A percentile compares a stretch with the other conserved stretches of the same genome.
Evolutionary conservation across 495 filamentous ascomycete genomes (phyloP).

Genomic region (Penicillium longicatenatum): DNA sequence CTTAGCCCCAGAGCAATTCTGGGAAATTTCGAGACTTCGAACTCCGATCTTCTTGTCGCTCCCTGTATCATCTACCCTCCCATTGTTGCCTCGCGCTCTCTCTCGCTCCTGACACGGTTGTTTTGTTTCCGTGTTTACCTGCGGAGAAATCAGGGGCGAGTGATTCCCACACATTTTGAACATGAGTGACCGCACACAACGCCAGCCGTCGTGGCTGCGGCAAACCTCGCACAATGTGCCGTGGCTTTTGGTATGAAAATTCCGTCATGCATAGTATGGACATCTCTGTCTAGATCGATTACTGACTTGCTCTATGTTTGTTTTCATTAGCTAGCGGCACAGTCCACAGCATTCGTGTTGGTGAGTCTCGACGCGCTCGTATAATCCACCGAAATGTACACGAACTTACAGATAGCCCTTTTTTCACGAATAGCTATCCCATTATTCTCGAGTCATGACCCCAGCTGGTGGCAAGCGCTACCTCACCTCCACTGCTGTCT

Average conservation of each 20-base stretch:
- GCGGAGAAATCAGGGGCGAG: constrained; percentile 18
- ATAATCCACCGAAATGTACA: neutral
- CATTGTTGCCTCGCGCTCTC: neutral
- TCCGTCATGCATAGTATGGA: neutral
- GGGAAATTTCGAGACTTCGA: neutral
- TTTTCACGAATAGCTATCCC: constrained; percentile 63
- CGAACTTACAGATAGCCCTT: constrained; percentile 18
- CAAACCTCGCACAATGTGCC: constrained; percentile 76
- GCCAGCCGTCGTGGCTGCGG: constrained; percentile 53
- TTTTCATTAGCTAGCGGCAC: constrained; percentile 37
- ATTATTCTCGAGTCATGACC: constrained; percentile 93
- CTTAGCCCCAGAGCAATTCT: constrained; percentile 8
- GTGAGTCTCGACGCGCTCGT: constrained; percentile 28
- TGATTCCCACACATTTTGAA: constrained; percentile 10
- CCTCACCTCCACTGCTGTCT: constrained; percentile 90
- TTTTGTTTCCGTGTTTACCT: constrained; percentile 1
- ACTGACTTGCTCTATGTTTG: constrained; percentile 22
- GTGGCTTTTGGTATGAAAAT: constrained; percentile 66
- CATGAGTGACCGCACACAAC: constrained; percentile 43
- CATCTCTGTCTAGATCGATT: neutral
- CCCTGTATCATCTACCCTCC: neutral
- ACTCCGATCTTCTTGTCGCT: constrained; percentile 2
- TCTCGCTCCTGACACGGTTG: constrained; percentile 1
- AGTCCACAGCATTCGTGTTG: constrained; percentile 45
- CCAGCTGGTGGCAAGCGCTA: constrained; percentile 79